Evolutionary conservation across 2,329 filamentous ascomycete genomes (phyloP), one percentile per base, ranked within the genome.

Genomic region (Aspergillus viridinutans): DNA sequence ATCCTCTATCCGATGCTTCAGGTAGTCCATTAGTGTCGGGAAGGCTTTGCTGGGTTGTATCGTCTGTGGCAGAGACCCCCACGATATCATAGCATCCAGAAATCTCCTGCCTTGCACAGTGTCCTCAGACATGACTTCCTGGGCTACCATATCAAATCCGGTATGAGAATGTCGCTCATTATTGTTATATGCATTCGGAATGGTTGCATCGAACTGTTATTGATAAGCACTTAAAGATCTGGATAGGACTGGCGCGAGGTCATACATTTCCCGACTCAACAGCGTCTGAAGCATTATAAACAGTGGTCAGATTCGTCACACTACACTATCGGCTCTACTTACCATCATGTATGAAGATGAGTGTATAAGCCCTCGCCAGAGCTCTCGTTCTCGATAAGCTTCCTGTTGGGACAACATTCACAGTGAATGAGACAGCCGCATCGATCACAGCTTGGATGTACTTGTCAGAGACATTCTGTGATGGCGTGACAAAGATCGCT

Each of bases 341-440:
- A 60, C 58, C 58, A 32, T 63, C 61, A 52, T 57, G 60, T 40
- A 62, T 26, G 23, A 63, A 60, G 8, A 58, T 12, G 14, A 61
- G 50, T 2, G 55, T 32, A 10, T 57, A 60, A 1, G 54, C 43
- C 28, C 54, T 58, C 4, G 59, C 45, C n/a, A 62, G 38, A 2
- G 53, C 21, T 7, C 52, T 55, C 21, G 52, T 54, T 17, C 59
- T 23, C 1, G 47, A 28, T 10, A 53, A n/a, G 42, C 42, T 49
- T 5, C 57, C 52, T 25, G 55, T 47, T 3, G 61, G 58, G 1
- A 40, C 25, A 12, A 57, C 32, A 29, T 60, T 53, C 7, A 55
- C 48, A 4, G 35, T 50, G 21, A 60, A 58, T 10, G 58, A 58
- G 6, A 58, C 53, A 10, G 53, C 56, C 21, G 50, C 45, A 1